phyloP scores from a whole-genome alignment of 2,329 filamentous ascomycete genomes.

The Xylaria digitata region DNA sequence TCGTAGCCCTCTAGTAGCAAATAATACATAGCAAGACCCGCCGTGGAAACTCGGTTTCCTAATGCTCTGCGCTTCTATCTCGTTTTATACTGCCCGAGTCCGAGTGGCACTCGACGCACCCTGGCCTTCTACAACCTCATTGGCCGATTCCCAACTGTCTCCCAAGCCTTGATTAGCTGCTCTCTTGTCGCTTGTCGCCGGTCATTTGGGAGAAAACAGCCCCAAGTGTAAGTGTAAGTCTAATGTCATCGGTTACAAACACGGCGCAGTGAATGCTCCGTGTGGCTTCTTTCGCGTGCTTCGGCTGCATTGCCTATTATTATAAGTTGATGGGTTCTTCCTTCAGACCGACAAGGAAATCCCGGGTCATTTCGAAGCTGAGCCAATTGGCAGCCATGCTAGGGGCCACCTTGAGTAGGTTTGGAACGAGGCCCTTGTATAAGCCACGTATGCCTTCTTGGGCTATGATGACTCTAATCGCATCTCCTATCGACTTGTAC shows the following conservation, averaged over 20 bases:
- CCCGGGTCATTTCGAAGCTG: conserved; percentile 93
- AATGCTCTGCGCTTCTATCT: conserved; percentile 15
- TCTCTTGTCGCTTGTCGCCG: conserved; percentile 13
- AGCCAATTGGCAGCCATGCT: conserved; percentile 99
- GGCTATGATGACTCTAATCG: conserved; percentile 80
- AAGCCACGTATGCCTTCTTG: conserved; percentile 87
- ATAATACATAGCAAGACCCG: conserved; percentile 26
- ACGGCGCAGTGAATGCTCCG: background rate
- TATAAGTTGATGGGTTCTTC: conserved; percentile 53
- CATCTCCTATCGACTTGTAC: conserved; percentile 88
- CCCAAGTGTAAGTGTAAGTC: conserved; percentile 14
- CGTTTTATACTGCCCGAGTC: background rate
- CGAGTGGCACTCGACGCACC: background rate
- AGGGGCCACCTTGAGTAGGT: conserved; percentile 94
- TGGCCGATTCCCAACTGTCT: background rate
- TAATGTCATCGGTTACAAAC: conserved; percentile 13
- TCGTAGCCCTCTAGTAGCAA: conserved; percentile 29
- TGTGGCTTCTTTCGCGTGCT: conserved; percentile 9
- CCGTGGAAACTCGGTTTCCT: conserved; percentile 12
- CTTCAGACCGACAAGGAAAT: conserved; percentile 78
- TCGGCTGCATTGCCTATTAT: conserved; percentile 39
- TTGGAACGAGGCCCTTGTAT: conserved; percentile 96
- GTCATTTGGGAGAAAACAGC: background rate
- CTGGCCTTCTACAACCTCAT: background rate
- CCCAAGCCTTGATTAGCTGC: background rate